Conservation (phyloP, 73 alveolate genomes). For the Paramecium caudatum region DNA sequence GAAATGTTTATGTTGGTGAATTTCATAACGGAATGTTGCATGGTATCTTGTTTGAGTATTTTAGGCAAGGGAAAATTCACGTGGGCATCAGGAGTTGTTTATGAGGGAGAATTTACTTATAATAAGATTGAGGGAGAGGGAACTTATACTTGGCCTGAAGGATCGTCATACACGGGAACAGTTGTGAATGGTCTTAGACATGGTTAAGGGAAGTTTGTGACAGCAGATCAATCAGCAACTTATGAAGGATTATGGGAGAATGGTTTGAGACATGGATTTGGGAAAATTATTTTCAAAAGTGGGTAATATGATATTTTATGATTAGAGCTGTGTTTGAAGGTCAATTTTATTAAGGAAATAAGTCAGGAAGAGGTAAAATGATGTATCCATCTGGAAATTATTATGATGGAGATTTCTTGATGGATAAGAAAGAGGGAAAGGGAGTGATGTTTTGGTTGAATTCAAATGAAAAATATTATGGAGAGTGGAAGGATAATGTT, state of each 20-base stretch:
- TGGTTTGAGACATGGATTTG: constrained; percentile 95
- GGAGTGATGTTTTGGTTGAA: constrained; percentile 97
- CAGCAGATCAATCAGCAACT: constrained; percentile 81
- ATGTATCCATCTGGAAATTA: constrained; percentile 94
- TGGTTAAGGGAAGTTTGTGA: constrained; percentile 86
- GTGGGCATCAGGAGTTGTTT: constrained; percentile 78
- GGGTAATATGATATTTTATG: constrained; percentile 76
- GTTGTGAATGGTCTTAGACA: constrained; percentile 90
- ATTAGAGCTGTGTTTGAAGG: constrained; percentile 91
- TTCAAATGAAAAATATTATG: constrained; percentile 95
- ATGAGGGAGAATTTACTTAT: constrained; percentile 71
- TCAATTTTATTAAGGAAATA: constrained; percentile 90
- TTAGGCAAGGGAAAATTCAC: constrained; percentile 77
- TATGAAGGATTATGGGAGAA: constrained; percentile 94
- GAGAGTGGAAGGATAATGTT: constrained; percentile 97
- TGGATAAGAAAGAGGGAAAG: constrained; percentile 94
- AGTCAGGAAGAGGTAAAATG: constrained; percentile 95
- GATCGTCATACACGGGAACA: constrained; percentile 81
- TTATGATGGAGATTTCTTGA: constrained; percentile 96
- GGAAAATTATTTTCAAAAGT: constrained; percentile 86
- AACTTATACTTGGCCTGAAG: constrained; percentile 75
- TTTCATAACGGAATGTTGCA: constrained; percentile 77
- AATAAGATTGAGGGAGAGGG: constrained; percentile 74
- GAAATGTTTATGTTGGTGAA: constrained; percentile 72
- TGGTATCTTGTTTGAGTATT: constrained; percentile 40